Percentiles rank a stretch among this genome's conserved stretches.
phyloP scores from a whole-genome alignment of 2,329 filamentous ascomycete species.

The Aspergillus quadrilineatus region DNA sequence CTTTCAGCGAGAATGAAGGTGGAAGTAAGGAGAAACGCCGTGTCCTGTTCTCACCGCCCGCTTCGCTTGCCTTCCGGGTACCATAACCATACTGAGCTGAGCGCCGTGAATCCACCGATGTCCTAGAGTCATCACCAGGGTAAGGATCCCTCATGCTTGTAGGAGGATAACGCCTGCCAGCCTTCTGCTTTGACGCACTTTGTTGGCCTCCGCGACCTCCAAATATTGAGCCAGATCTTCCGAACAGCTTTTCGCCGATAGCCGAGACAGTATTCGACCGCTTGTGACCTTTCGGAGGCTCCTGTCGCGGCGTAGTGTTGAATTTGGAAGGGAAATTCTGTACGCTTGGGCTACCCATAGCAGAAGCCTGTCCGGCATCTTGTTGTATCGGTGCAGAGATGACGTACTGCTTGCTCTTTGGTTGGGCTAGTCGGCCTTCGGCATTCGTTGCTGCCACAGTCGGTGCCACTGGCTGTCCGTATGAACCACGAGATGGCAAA shows the following conservation, averaged over 20 bases:
- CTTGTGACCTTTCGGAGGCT: constrained; percentile 57
- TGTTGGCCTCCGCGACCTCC: constrained; percentile 52
- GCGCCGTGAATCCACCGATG: constrained; percentile 71
- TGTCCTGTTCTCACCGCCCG: constrained; percentile 59
- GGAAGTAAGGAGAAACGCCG: constrained; percentile 72
- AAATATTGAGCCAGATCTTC: constrained; percentile 78
- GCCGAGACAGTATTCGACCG: constrained; percentile 74
- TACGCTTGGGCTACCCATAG: constrained; percentile 60
- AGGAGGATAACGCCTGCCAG: constrained; percentile 74
- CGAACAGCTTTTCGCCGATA: constrained; percentile 80
- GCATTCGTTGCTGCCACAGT: constrained; percentile 84
- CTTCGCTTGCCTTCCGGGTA: constrained; percentile 69
- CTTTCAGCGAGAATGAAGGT: constrained; percentile 62
- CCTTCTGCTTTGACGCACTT: constrained; percentile 44
- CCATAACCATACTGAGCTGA: constrained; percentile 66
- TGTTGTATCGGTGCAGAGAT: constrained; percentile 68
- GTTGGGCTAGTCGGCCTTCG: constrained; percentile 86
- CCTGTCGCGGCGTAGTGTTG: constrained; percentile 54
- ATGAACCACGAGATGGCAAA: constrained; percentile 74
- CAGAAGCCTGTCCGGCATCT: constrained; percentile 51
- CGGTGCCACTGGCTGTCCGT: constrained; percentile 84
- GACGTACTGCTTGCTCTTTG: constrained; percentile 66
- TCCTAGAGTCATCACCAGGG: constrained; percentile 58
- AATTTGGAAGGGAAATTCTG: constrained; percentile 60
- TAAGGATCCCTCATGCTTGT: constrained; percentile 82